phyloP scores from a whole-genome alignment of 106 monocot species.

The Agapanthus africanus region DNA sequence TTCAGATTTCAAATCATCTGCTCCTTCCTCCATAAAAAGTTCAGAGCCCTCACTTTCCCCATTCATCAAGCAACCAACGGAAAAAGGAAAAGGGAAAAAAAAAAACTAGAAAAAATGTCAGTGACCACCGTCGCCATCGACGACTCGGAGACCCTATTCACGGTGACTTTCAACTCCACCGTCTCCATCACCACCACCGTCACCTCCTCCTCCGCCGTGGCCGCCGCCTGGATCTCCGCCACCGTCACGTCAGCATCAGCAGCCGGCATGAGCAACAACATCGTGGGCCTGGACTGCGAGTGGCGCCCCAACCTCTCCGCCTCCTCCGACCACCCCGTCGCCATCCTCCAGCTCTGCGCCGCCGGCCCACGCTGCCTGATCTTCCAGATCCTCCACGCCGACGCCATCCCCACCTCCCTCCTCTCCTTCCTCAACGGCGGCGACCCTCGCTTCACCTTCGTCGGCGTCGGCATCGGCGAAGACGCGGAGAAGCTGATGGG shows the following conservation, averaged over 20 bases:
- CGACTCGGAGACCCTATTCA: no score
- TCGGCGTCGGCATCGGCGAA: conserved; percentile 38
- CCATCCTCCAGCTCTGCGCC: conserved; percentile 59
- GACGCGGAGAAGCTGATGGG: conserved; percentile 29
- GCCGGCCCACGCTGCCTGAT: conserved; percentile 56
- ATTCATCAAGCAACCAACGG: no score
- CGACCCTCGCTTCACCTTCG: conserved; percentile 36
- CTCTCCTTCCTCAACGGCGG: conserved; percentile 27
- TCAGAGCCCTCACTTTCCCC: no score
- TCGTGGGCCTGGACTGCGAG: conserved; percentile 57
- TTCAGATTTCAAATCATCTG: no score
- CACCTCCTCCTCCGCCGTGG: conserved; percentile 22
- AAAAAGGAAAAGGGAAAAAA: no score
- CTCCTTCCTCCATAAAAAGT: no score
- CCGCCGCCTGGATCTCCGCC: conserved; percentile 17
- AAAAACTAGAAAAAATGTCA: no score
- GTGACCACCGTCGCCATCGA: no score
- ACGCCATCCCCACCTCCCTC: conserved; percentile 32
- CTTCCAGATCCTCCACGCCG: conserved; percentile 44
- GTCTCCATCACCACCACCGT: conserved; percentile 36
- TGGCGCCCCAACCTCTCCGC: conserved; percentile 47
- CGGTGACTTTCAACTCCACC: conserved; percentile 18
- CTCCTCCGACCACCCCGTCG: conserved; percentile 28
- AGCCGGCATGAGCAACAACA: no score
- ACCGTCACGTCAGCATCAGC: conserved; percentile 23